Evolutionary conservation across 1,284 basidiomycete genomes (phyloP).

Genomic region (Trichosporon ovoides): DNA sequence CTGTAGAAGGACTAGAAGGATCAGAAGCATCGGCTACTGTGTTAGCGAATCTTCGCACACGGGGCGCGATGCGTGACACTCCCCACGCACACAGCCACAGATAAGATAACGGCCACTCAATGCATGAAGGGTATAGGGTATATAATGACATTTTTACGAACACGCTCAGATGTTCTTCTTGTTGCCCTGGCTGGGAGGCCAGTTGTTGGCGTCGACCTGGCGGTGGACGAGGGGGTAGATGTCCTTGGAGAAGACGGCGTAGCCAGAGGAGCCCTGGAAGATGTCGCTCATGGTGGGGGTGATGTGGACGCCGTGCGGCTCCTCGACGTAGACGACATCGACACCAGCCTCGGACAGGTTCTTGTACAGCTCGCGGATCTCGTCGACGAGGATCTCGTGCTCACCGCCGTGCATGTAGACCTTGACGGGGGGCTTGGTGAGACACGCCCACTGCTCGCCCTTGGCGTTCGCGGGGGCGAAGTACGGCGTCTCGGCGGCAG

Average conservation of each 20-base stretch:
- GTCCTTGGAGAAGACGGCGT: background rate
- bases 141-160: too few species aligned
- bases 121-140: too few species aligned
- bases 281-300: background rate
- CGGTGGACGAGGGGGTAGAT: conserved; percentile 1
- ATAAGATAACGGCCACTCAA: too few species aligned
- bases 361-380: conserved; percentile 12
- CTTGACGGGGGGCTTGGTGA: conserved; percentile 1
- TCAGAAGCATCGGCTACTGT: too few species aligned
- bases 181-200: background rate
- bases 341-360: conserved; percentile 11
- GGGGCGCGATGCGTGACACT: too few species aligned
- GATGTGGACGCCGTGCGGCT: conserved; percentile 2
- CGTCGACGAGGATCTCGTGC: conserved; percentile 15
- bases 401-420: conserved; percentile 15
- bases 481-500: conserved; percentile 6
- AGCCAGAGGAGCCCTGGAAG: background rate
- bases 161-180: background rate
- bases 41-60: too few species aligned
- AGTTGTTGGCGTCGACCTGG: conserved; percentile 2
- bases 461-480: conserved; percentile 7
- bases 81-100: too few species aligned
- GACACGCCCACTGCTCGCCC: conserved; percentile 5
- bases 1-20: too few species aligned
- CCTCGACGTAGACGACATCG: conserved; percentile 11